Evolutionary conservation across 768 basidiomycete species (phyloP), one percentile per base, ranked within the genome.

Genomic region (Leccinum variicolor): DNA sequence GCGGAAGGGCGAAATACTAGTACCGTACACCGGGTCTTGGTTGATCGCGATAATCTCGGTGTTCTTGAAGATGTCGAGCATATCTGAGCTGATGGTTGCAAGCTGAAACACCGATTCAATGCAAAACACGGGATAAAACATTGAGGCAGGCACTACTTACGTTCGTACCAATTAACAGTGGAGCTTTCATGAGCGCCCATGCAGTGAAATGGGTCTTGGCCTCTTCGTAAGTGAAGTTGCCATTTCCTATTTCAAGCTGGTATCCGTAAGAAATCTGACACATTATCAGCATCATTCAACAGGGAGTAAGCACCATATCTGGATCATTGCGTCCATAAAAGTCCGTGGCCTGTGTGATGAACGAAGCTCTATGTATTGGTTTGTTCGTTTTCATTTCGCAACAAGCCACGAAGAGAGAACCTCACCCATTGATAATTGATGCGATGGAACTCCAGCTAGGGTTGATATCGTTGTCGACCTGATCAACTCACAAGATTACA

Each of bases 171-270:
- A 87, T 84, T 49, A 87, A 73, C 6, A 87, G 71, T 1, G 86
- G 86, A 0, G 82, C 82, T 63, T 86, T 87, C 79, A 86, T 79
- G 26, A 88, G 71, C 13, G 84, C 84, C 86, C 86, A 87, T 1
- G 81, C 83, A 0, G 86, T 87, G 68, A 87, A 88, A 64, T 88
- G 86, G 4, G 83, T 76, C 65, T 86, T 86, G 21, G 81, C 74
- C 71, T 88, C 86, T 9, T 87, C 84, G 60, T 75, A 80, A 1
- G 80, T 84, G 53, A 87, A 72, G 25, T 80, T 69, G 9, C 84
- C 85, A 58, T 87, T 87, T 19, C 86, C 86, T 31, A 85, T 73
- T 77, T 84, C 81, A 50, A 84, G 78, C 84, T 84, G 14, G 23
- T 39, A 47, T 50, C 34, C 47, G 31, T 62, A 34, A 50, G 60